Evolutionary conservation across 345 rosid genomes (phyloP).

Genomic region (Clausena lansium): DNA sequence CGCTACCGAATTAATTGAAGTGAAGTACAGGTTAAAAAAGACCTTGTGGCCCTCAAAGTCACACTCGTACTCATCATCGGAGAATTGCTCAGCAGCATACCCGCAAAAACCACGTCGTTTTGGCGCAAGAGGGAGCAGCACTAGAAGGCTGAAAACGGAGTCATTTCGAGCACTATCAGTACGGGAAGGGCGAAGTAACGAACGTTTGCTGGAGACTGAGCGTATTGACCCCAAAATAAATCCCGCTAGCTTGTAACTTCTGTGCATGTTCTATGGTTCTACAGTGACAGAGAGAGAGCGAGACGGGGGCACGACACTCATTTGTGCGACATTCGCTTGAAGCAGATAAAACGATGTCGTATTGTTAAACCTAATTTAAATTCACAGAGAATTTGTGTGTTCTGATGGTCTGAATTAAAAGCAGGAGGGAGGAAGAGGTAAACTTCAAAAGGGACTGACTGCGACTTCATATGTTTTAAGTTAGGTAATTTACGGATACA

Average conservation of each 20-base stretch:
- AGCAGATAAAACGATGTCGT: no score
- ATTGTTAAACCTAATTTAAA: no score
- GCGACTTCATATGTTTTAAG: no score
- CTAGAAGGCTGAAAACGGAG: slow-evolving; percentile 25
- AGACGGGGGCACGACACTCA: no score
- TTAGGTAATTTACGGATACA: no score
- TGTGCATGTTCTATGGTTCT: neutral
- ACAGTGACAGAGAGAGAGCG: no score
- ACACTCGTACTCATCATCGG: slow-evolving; percentile 88
- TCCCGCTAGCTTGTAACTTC: neutral
- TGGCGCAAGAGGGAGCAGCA: slow-evolving; percentile 23
- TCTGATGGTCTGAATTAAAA: no score
- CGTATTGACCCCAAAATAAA: slow-evolving; percentile 6
- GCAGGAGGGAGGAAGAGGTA: no score
- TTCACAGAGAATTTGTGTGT: no score
- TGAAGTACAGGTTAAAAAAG: neutral
- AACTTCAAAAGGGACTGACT: no score
- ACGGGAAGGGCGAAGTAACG: neutral
- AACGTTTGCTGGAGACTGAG: slow-evolving; percentile 15
- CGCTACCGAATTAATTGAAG: neutral
- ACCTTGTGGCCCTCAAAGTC: slow-evolving; percentile 84
- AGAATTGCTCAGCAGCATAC: slow-evolving; percentile 80
- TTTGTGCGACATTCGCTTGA: no score
- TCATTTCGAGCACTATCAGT: neutral
- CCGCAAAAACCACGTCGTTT: slow-evolving; percentile 40